Evolutionary conservation across 441 rosid species (phyloP), one percentile per base, ranked within the genome.

Genomic region (Lagerstroemia fauriei): DNA sequence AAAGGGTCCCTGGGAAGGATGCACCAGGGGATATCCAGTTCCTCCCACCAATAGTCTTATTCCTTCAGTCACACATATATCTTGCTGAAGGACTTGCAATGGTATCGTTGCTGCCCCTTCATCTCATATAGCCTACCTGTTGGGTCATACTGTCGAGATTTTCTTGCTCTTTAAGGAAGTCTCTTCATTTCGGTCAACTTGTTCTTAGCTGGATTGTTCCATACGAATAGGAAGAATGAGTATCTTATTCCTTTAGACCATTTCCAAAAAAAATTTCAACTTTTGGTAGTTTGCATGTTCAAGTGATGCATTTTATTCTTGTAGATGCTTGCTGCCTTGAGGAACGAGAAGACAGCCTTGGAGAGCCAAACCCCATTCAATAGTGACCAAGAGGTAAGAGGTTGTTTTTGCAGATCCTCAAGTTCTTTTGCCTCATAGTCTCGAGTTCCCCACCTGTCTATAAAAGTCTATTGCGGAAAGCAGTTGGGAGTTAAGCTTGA

Each of bases 311-410:
- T 78, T 84, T 69, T 47, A 24, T 79, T 66, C 85, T 80, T 79
- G 79, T 89, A 96, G 99, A 90, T 96, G 93, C 90, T 93, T 80
- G 94, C 99, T 84, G 95, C 98, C 73, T 90, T 95, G 87, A 89
- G 91, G 89, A 96, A 96, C 78, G 95, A 96, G 85, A 86, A 87
- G 83, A 86, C 82, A 88, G 81, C 84, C 76, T 86, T 88, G 57
- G 90, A 90, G 81, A 83, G 92, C 89, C 85, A 92, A 77, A 88
- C 88, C 87, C 98, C 94, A 57, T 95, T 94, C 81, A 96, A 95
- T 89, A 88, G 92, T 3, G 98, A 94, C 83, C 86, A 86, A 1
- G 99, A 96, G 96, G 99, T 94, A 84, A 82, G 82, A 63, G 20
- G 32, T 50, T 20, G 10, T 66, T 34, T 34, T 29, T 50, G 41